phyloP scores from a whole-genome alignment of 2,329 filamentous ascomycete species.

The Hypoxylon sp. region DNA sequence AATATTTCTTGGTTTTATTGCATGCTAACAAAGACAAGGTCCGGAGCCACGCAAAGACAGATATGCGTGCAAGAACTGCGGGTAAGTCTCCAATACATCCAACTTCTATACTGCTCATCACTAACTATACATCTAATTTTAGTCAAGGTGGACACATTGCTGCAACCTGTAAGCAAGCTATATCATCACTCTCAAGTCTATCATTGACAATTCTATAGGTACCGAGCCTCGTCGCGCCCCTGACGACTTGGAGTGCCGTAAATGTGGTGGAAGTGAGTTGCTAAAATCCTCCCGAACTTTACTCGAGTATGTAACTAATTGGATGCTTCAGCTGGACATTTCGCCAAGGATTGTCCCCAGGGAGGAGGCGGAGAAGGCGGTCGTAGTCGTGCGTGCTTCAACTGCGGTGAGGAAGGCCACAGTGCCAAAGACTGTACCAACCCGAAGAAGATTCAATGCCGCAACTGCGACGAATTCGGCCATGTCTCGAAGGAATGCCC shows the following conservation, averaged over 20 bases:
- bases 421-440: conserved; percentile 73
- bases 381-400: conserved; percentile 63
- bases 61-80: conserved; percentile 79
- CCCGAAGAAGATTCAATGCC: conserved; percentile 62
- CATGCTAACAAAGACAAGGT: conserved; percentile 58
- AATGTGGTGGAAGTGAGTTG: conserved; percentile 72
- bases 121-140: conserved; percentile 33
- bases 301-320: conserved; percentile 31
- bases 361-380: conserved; percentile 48
- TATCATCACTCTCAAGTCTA: conserved; percentile 35
- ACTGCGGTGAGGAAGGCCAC: conserved; percentile 74
- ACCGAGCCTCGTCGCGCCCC: conserved; percentile 72
- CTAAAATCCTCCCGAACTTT: background rate
- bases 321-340: conserved; percentile 69
- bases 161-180: conserved; percentile 63
- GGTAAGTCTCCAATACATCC: conserved; percentile 57
- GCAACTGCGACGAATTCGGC: conserved; percentile 68
- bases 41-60: conserved; percentile 73
- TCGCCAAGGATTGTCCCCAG: conserved; percentile 68
- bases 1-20: background rate
- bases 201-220: conserved; percentile 50
- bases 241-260: conserved; percentile 75
- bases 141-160: conserved; percentile 66
- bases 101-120: background rate
- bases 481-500: conserved; percentile 67